Base-by-base conservation (phyloP, 208 protist species). In the Crithidia fasciculata region DNA sequence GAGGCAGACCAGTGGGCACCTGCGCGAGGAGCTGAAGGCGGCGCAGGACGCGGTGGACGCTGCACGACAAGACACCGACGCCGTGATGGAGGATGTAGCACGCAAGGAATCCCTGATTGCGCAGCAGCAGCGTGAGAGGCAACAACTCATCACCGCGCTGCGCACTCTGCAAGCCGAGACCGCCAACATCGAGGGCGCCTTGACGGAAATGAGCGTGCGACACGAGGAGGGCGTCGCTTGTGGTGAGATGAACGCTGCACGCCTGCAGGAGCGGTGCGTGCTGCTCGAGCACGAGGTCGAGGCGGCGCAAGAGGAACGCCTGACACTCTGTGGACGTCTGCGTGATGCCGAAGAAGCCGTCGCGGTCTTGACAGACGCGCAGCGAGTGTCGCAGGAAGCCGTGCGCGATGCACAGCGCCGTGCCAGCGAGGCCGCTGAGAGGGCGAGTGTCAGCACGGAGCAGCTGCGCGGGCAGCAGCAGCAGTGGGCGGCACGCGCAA, bases 101-200 rank as follows among this genome's bases (percentile, higher is more conserved):
- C 28, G 60, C 53, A 55, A 49, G n/a, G 52, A 72, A 4, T 44
- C 40, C 10, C 60, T 73, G 8, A 60, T 75, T 15, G 76, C 57
- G n/a, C 56, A 60, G 64, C 71, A 77, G 12, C 76, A 77, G 64
- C 56, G 64, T 16, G 76, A 82, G 60, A 77, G 67, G 69, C 43
- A 59, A 47, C 39, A 75, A 44, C 72, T 83, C 16, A 10, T 61
- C 8, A 45, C 43, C 36, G 76, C 76, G 15, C 49, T 75, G 52
- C 74, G 66, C 45, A 53, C 58, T 2, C 13, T 78, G 45, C 74
- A 78, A 19, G 58, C 52, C 7, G 28, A 73, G 36, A 72, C 74
- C 18, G 57, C 18, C 15, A 66, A 58, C 54, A 72, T 76, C 43
- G 64, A 81, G 59, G 50, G 6, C 9, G 63, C 62, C 2, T 69